Evolutionary conservation across 2,329 filamentous ascomycete species (phyloP), one percentile per base, ranked within the genome.

Genomic region (Colletotrichum sidae): DNA sequence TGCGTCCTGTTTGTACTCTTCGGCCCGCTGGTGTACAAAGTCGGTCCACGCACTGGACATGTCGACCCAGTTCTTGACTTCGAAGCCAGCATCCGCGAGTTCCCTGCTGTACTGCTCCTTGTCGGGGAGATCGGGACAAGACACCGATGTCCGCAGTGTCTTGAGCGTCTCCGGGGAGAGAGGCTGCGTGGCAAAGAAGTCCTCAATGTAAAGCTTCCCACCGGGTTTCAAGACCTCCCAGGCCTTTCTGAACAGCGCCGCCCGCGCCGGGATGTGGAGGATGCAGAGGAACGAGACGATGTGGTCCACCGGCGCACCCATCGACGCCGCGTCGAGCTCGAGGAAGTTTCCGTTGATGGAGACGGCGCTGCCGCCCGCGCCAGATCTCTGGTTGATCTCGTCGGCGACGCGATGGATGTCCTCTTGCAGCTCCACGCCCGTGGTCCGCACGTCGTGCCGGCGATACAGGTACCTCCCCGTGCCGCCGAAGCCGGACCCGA

Each of bases 241-340:
- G 10, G 65, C 60, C 35, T 64, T 69, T 25, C 49, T 35, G 41
- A 71, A 71, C 8, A 71, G 60, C 42, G 35, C 34, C 17, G 57
- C 39, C 3, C 68, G 63, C 35, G 58, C 55, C 4, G 69, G 59
- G 12, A 70, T 67, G 41, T 71, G 70, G 39, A 69, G 41, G 42
- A 71, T 67, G 57, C 68, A 69, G n/a, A 71, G 62, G 41, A 71
- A 67, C 10, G 70, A 70, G 25, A 71, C 60, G 38, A 70, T 51
- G 53, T 70, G 66, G 42, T 71, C 63, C 11, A 66, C 66, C 1
- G 65, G 69, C 50, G 17, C 57, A 13, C 44, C 42, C 12, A 67
- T 59, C 2, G 9, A 9, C 0, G 15, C 15, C 1, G 58, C 12
- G 5, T 46, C 41, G 37, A 71, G 56, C 25, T 54, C 34, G 10